These are phyloP conservation scores for Rheum nobile DNA, from an alignment of 148 eudicot genomes.

Conservation along the genomic window DNA sequence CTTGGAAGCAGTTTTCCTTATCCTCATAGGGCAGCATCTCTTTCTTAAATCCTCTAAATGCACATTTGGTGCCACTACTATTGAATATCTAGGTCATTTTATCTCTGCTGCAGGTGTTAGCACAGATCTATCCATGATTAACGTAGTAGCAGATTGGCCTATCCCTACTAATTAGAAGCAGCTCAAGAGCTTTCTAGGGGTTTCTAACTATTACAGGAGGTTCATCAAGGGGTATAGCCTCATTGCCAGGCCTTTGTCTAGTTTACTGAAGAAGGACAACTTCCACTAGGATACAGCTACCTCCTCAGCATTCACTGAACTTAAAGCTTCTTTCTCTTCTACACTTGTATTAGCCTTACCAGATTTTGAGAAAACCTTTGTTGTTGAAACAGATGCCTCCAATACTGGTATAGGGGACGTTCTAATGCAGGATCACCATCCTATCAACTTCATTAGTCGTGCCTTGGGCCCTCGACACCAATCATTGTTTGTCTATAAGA, in stretches of 20 bases:
- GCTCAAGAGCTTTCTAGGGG: too few relatives aligned
- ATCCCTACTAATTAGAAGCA: neutral
- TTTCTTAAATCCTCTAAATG: neutral
- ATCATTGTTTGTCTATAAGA: neutral
- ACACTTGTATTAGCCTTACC: neutral
- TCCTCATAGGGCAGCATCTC: neutral
- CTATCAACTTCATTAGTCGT: neutral
- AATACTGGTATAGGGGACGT: too few relatives aligned
- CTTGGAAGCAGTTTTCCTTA: neutral
- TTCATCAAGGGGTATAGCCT: too few relatives aligned
- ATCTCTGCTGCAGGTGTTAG: neutral
- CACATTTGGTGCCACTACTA: neutral
- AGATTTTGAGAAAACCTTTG: neutral
- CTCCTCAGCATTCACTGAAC: neutral
- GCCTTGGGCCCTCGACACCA: neutral
- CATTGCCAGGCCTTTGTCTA: neutral
- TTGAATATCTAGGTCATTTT: neutral
- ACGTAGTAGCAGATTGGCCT: neutral
- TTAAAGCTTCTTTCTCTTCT: neutral
- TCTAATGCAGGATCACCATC: neutral
- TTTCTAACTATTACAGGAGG: too few relatives aligned
- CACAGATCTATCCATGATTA: neutral
- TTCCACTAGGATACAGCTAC: neutral
- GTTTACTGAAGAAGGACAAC: neutral
- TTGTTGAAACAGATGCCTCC: too few relatives aligned